A percentile compares a stretch with the other conserved stretches of the same genome.
Conservation (phyloP, 106 monocot genomes). For the Dendrobium huoshanense region DNA sequence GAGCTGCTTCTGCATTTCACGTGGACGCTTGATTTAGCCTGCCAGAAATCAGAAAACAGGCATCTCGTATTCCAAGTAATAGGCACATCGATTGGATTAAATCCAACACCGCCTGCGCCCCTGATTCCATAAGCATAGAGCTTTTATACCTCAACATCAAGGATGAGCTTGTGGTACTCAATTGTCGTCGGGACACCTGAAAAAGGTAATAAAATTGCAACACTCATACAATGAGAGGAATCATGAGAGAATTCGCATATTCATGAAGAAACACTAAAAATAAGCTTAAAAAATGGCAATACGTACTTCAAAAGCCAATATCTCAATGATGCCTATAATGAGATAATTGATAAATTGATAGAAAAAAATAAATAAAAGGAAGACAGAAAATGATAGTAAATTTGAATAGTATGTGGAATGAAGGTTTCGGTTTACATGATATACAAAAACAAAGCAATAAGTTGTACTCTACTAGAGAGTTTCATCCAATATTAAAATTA, state of each 20-base stretch:
- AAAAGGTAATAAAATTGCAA: conserved; percentile 3
- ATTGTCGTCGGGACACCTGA: conserved; percentile 91
- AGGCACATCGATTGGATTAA: not conserved
- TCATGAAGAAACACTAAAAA: not conserved
- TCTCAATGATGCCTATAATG: no score
- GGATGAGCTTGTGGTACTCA: conserved; percentile 90
- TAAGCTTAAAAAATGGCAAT: not conserved
- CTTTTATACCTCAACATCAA: conserved; percentile 66
- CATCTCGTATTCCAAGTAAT: not conserved
- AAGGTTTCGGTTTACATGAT: no score
- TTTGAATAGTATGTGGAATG: no score
- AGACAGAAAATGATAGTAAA: no score
- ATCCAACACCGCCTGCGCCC: not conserved
- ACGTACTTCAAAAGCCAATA: not conserved
- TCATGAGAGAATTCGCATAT: not conserved
- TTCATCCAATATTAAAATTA: not conserved
- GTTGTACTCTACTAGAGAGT: not conserved
- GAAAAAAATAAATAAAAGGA: no score
- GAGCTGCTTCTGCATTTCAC: not conserved
- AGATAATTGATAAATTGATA: no score
- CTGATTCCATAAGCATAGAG: not conserved
- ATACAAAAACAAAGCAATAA: not conserved
- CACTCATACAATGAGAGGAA: not conserved
- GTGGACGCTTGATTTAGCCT: not conserved
- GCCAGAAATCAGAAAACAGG: not conserved